Conservation (phyloP, 805 yeast genomes). For the Vanderwaltozyma tropicalis region DNA sequence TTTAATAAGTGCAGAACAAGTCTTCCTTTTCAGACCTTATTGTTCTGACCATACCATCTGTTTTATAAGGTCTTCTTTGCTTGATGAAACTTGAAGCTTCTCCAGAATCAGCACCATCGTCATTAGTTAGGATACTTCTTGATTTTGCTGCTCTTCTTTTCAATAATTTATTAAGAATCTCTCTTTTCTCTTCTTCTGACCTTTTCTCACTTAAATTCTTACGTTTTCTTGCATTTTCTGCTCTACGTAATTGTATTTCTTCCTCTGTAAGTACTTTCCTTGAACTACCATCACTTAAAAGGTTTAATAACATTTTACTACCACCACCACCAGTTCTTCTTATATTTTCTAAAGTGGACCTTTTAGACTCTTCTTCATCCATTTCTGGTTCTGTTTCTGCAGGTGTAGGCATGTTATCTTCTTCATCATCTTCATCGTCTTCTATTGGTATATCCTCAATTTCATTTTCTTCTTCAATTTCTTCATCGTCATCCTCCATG, state of each 20-base stretch:
- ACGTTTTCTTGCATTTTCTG: conserved; percentile 82
- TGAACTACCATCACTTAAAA: conserved; percentile 10
- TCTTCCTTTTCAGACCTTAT: conserved; percentile 10
- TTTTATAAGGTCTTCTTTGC: conserved; percentile 24
- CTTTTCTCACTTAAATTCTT: conserved; percentile 74
- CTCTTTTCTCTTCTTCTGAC: conserved; percentile 85
- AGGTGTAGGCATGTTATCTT: conserved; percentile 12
- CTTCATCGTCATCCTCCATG: conserved; percentile 16
- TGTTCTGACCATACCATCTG: conserved; percentile 20
- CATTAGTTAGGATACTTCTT: conserved; percentile 29
- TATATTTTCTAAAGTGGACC: conserved; percentile 16
- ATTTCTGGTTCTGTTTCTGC: conserved; percentile 13
- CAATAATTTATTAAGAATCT: conserved; percentile 76
- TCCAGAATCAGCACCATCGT: conserved; percentile 11
- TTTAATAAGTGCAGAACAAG: conserved; percentile 10
- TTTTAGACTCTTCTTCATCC: conserved; percentile 5
- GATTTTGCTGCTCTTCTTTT: conserved; percentile 75
- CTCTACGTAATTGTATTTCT: conserved; percentile 67
- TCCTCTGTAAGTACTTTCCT: conserved; percentile 68
- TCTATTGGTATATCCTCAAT: conserved; percentile 1
- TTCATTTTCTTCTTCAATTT: conserved; percentile 12
- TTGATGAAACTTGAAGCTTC: conserved; percentile 12
- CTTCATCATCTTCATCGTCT: conserved; percentile 11
- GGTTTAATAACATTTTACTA: conserved; percentile 15
- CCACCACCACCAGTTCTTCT: conserved; percentile 10